These are phyloP conservation scores for Epichloe aotearoae DNA, from an alignment of 2,329 filamentous ascomycete species.

Conservation along the genomic window DNA sequence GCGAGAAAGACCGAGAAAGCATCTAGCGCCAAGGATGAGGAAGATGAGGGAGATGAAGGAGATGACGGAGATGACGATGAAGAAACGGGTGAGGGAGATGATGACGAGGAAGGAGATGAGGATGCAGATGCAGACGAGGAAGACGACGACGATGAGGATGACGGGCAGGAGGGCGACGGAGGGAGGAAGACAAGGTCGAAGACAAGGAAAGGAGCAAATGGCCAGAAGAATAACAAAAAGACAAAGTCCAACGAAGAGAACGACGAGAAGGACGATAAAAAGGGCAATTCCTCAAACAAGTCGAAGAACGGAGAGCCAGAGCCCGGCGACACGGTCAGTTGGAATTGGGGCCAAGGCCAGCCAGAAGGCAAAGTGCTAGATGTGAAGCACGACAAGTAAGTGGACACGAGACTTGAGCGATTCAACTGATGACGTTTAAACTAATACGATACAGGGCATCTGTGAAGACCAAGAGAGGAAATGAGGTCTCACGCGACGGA, in stretches of 20 bases:
- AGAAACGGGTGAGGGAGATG: slow-evolving; percentile 1
- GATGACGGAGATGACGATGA: not conserved
- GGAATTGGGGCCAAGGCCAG: slow-evolving; percentile 32
- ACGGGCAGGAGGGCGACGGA: not conserved
- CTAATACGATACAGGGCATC: slow-evolving; percentile 15
- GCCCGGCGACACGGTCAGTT: slow-evolving; percentile 30
- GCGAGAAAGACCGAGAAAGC: slow-evolving; percentile 16
- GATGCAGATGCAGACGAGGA: not conserved
- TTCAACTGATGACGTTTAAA: not conserved
- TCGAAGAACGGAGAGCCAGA: slow-evolving; percentile 16
- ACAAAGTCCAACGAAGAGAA: not conserved
- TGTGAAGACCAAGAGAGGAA: slow-evolving; percentile 28
- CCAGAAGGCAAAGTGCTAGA: slow-evolving; percentile 31
- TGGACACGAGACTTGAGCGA: not conserved
- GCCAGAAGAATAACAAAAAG: not conserved
- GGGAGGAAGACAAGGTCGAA: not conserved
- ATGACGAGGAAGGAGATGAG: slow-evolving; percentile 4
- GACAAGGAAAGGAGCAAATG: not conserved
- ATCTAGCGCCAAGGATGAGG: not conserved
- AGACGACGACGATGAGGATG: no score
- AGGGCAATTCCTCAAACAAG: slow-evolving; percentile 3
- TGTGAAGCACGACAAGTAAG: slow-evolving; percentile 29
- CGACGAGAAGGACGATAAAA: not conserved
- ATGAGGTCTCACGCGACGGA: slow-evolving; percentile 26
- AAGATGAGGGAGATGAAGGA: slow-evolving; percentile 3